Percentiles rank a stretch among this genome's conserved stretches.
Conservation (phyloP, 2,329 filamentous ascomycete species). For the Intubia oerlemansii region DNA sequence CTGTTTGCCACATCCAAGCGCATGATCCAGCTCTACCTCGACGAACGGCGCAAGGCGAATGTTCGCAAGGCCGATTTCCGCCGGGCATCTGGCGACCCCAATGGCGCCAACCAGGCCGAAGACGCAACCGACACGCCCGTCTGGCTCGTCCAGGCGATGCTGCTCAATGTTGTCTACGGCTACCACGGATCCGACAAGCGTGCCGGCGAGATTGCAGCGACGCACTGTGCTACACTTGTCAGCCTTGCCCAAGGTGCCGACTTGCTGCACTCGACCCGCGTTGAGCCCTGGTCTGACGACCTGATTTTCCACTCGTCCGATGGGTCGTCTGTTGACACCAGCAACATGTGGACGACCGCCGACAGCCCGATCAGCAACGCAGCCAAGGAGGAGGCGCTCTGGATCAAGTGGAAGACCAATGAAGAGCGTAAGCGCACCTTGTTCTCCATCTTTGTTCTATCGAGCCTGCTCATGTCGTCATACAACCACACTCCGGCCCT, state of each 20-base stretch:
- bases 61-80: conserved; percentile 42
- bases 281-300: conserved; percentile 20
- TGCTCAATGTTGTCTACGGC: conserved; percentile 87
- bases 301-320: conserved; percentile 33
- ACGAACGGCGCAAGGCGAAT: conserved; percentile 74
- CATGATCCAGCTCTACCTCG: conserved; percentile 82
- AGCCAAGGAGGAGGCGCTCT: conserved; percentile 45
- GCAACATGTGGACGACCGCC: conserved; percentile 18
- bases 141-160: conserved; percentile 93
- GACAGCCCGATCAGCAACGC: conserved; percentile 12
- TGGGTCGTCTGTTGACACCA: conserved; percentile 24
- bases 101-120: conserved; percentile 36
- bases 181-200: conserved; percentile 87
- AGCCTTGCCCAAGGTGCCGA: conserved; percentile 82
- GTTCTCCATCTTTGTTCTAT: conserved; percentile 77
- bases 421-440: conserved; percentile 89
- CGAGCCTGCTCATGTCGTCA: conserved; percentile 72
- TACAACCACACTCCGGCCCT: conserved; percentile 85
- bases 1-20: conserved; percentile 87
- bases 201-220: conserved; percentile 77
- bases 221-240: conserved; percentile 75
- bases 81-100: conserved; percentile 19
- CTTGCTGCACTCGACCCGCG: conserved; percentile 27
- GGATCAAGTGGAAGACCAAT: conserved; percentile 69
- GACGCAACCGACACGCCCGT: conserved; percentile 76